These are phyloP conservation scores for Solanum aculeatissimum DNA, from an alignment of 305 asterid genomes.

Conservation along the genomic window DNA sequence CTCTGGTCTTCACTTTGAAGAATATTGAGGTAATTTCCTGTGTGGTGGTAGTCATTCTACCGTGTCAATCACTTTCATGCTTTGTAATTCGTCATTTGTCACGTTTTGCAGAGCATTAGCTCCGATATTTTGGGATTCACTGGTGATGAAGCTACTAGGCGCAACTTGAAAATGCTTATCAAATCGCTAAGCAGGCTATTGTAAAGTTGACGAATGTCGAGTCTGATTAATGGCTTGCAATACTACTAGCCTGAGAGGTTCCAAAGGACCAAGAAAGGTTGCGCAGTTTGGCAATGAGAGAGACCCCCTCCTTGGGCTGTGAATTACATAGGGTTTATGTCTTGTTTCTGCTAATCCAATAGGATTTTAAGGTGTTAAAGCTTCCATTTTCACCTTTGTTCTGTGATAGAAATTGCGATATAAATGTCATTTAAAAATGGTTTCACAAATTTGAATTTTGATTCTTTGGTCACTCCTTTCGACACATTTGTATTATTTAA, in stretches of 20 bases:
- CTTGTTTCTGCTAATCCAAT: background rate
- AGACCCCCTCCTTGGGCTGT: background rate
- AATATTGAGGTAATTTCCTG: constrained; percentile 52
- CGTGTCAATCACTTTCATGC: background rate
- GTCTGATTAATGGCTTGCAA: background rate
- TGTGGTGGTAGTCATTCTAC: background rate
- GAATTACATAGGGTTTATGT: background rate
- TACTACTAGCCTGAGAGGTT: background rate
- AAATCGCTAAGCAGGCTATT: constrained; percentile 79
- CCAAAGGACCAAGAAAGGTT: background rate
- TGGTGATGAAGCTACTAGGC: constrained; percentile 82
- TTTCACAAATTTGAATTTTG: background rate
- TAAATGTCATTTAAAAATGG: background rate
- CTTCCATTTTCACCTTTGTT: background rate
- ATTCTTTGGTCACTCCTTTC: background rate
- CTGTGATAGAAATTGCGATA: background rate
- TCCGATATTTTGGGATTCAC: constrained; percentile 75
- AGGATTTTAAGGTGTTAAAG: background rate
- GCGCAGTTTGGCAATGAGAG: background rate
- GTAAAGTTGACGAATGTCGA: constrained; percentile 17
- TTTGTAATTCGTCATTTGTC: background rate
- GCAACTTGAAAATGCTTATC: constrained; percentile 72
- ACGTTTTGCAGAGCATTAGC: constrained; percentile 61
- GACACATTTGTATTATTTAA: background rate
- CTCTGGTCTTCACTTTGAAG: constrained; percentile 79